A percentile compares a stretch with the other conserved stretches of the same genome.
phyloP scores from a whole-genome alignment of 805 yeast genomes.

The Sugiyamaella smithiae region DNA sequence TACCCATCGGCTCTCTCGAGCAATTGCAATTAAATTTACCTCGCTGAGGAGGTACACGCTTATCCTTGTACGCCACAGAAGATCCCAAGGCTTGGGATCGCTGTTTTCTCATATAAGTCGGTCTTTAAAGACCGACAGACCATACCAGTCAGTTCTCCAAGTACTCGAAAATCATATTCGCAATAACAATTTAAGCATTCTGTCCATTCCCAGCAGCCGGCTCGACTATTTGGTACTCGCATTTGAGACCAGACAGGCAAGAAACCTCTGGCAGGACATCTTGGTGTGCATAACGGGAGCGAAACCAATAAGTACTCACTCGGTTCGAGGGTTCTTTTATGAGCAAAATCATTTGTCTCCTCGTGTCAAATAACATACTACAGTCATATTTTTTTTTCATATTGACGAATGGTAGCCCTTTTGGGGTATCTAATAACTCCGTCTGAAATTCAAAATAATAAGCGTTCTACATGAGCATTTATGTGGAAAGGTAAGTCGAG shows the following conservation, averaged over 20 bases:
- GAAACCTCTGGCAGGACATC: slow-evolving; percentile 6
- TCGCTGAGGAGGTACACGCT: slow-evolving; percentile 6
- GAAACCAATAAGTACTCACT: neutral
- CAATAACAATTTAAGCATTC: neutral
- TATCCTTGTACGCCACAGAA: neutral
- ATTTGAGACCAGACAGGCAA: slow-evolving; percentile 6
- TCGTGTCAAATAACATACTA: no score
- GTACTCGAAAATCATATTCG: neutral
- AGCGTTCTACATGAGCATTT: no score
- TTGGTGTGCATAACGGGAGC: neutral
- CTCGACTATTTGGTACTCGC: slow-evolving; percentile 5
- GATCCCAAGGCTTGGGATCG: neutral
- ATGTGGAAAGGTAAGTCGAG: no score
- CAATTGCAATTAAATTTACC: neutral
- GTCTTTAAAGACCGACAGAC: neutral
- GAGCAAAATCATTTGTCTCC: neutral
- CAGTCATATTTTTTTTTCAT: no score
- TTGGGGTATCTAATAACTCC: no score
- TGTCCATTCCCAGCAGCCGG: slow-evolving; percentile 5
- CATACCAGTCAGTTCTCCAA: neutral
- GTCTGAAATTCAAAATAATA: no score
- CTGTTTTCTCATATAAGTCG: neutral
- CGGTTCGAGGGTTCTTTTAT: neutral
- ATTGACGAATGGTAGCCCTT: no score
- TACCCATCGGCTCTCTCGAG: slow-evolving; percentile 5